Percentiles rank a stretch among this genome's conserved stretches.
These are phyloP conservation scores for Penicillium bialowiezense DNA, from an alignment of 495 filamentous ascomycete genomes.

Conservation along the genomic window DNA sequence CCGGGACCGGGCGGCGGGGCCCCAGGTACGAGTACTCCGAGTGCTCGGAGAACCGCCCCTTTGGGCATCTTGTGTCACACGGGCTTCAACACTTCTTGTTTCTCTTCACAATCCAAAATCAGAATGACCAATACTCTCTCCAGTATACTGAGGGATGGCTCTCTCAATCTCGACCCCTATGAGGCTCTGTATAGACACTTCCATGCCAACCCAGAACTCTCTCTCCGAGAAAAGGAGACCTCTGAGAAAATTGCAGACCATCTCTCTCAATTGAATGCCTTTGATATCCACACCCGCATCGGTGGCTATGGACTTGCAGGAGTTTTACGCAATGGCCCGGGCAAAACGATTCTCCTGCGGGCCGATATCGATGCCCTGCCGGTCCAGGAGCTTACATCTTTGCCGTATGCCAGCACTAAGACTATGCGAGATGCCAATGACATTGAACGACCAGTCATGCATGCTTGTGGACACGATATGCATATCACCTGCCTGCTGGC, in stretches of 20 bases:
- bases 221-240: slow-evolving; percentile 48
- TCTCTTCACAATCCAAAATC: not conserved
- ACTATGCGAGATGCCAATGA: slow-evolving; percentile 43
- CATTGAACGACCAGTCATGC: slow-evolving; percentile 49
- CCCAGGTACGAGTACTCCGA: too few relatives aligned
- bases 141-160: slow-evolving; percentile 11
- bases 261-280: slow-evolving; percentile 26
- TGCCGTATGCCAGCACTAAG: slow-evolving; percentile 46
- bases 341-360: slow-evolving; percentile 49
- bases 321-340: slow-evolving; percentile 44
- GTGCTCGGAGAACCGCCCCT: too few relatives aligned
- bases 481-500: slow-evolving; percentile 54
- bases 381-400: slow-evolving; percentile 47
- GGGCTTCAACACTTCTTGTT: too few relatives aligned
- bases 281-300: slow-evolving; percentile 42
- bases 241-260: slow-evolving; percentile 39
- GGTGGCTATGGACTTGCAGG: slow-evolving; percentile 49
- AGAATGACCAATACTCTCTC: slow-evolving; percentile 28
- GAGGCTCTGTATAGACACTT: slow-evolving; percentile 54
- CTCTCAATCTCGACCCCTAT: slow-evolving; percentile 38
- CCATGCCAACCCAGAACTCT: slow-evolving; percentile 57
- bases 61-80: too few relatives aligned
- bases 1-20: too few relatives aligned
- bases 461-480: slow-evolving; percentile 58
- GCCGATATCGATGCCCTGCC: slow-evolving; percentile 56